Evolutionary conservation across 306 rosid genomes (phyloP), one percentile per base, ranked within the genome.

Genomic region (Cucumis melo): DNA sequence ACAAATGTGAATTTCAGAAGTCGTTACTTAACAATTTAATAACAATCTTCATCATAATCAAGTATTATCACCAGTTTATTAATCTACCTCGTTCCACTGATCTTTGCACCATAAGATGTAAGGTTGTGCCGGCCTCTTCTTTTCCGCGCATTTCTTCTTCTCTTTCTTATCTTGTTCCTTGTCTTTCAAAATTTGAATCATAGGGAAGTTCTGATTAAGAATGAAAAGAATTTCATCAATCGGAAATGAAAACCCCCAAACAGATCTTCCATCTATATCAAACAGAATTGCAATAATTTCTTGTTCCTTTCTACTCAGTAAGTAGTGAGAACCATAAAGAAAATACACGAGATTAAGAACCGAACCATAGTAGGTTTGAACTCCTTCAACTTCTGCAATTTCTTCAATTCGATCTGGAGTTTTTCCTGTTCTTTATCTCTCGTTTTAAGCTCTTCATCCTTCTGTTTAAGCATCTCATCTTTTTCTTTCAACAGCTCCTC

Each of bases 61-160:
- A 27, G 59, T 27, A 27, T 8, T 23, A 48, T 39, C 32, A 53
- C 53, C 8, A 38, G 48, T 64, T 10, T 27, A 1, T 27, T 27
- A 67, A 8, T 9, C 38, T 82, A 93, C 98, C 92, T 94, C 91
- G 71, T 54, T 87, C 97, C 97, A 94, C 60, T 90, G 93, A 71
- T 90, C 96, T 76, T 90, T 92, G 89, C 90, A 86, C 99, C 99
- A 92, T 2, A 94, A 78, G 73, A 86, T 81, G 87, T 92, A 94
- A 4, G 99, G 88, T 20, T 91, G 85, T 56, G 95, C 82, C 65
- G 97, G 99, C 85, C 91, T 88, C 79, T 94, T 90, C 85, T 8
- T 85, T 78, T 87, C 96, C 19, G 87, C 17, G 81, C 90, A 32
- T 60, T 87, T 87, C 82, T 88, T 91, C 85, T 88, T 87, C 66